A percentile compares a stretch with the other conserved stretches of the same genome.
These are phyloP conservation scores for Crotalaria pallida DNA, from an alignment of 306 rosid species.

Conservation along the genomic window DNA sequence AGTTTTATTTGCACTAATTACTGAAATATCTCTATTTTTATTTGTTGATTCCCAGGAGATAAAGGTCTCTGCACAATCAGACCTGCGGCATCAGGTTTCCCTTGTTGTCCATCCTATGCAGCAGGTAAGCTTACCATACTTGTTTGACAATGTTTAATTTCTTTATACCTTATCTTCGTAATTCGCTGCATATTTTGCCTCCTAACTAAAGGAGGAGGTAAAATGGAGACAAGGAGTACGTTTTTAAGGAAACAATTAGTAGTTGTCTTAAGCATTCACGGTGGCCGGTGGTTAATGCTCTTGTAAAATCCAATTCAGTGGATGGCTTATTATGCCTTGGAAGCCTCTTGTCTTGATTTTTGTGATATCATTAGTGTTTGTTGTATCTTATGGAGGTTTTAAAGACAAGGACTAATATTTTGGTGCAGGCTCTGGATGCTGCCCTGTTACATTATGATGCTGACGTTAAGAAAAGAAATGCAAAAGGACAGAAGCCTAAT, in stretches of 20 bases:
- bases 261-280: not conserved
- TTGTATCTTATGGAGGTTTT: not conserved
- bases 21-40: not conserved
- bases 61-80: conserved; percentile 67
- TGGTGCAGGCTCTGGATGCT: conserved; percentile 85
- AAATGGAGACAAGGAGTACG: not conserved
- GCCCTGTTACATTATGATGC: conserved; percentile 85
- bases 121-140: conserved; percentile 53
- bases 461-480: conserved; percentile 64
- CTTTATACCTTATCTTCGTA: not conserved
- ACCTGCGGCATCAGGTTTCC: conserved; percentile 87
- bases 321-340: not conserved
- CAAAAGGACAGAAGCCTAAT: conserved; percentile 56
- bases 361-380: not conserved
- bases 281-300: not conserved
- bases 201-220: not conserved
- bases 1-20: not conserved
- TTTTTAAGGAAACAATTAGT: conserved; percentile 6
- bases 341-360: not conserved
- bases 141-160: conserved; percentile 5
- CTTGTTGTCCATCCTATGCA: conserved; percentile 95
- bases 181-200: conserved; percentile 7
- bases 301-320: not conserved
- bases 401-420: not conserved
- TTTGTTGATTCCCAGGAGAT: conserved; percentile 58